A percentile compares a stretch with the other conserved stretches of the same genome.
phyloP scores from a whole-genome alignment of 164 flowering plant species.

The Macadamia integrifolia region DNA sequence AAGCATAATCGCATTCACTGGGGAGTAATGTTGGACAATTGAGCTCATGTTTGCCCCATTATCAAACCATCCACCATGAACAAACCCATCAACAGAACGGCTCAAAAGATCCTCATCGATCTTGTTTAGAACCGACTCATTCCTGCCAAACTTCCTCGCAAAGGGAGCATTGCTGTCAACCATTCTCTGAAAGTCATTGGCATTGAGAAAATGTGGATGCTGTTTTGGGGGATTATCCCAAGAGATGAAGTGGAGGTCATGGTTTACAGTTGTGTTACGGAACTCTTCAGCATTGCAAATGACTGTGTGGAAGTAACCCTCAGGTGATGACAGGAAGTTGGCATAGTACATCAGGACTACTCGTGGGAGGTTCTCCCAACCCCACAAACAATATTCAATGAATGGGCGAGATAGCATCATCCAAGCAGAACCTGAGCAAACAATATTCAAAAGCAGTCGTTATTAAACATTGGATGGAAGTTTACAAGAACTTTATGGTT shows the following conservation, averaged over 20 bases:
- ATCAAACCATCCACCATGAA: slow-evolving; percentile 63
- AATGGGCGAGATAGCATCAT: slow-evolving; percentile 85
- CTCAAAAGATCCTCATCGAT: slow-evolving; percentile 66
- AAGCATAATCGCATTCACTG: slow-evolving; percentile 29
- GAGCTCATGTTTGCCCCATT: slow-evolving; percentile 16
- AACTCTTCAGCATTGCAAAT: slow-evolving; percentile 72
- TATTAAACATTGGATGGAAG: background rate
- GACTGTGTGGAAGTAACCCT: slow-evolving; percentile 88
- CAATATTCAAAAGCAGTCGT: background rate
- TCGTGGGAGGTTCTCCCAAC: slow-evolving; percentile 86
- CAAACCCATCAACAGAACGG: slow-evolving; percentile 41
- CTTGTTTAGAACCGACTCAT: slow-evolving; percentile 57
- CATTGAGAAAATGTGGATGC: slow-evolving; percentile 72
- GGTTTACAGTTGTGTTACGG: slow-evolving; percentile 64
- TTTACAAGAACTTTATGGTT: background rate
- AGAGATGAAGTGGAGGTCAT: slow-evolving; percentile 82
- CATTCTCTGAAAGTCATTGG: slow-evolving; percentile 48
- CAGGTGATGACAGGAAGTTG: slow-evolving; percentile 87
- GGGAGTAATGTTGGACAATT: slow-evolving; percentile 8
- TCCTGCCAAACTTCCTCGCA: slow-evolving; percentile 62
- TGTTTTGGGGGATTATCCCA: slow-evolving; percentile 97
- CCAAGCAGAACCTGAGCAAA: slow-evolving; percentile 82
- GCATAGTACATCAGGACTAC: slow-evolving; percentile 77
- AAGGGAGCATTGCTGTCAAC: slow-evolving; percentile 71
- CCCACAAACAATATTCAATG: slow-evolving; percentile 72